phyloP scores from a whole-genome alignment of 2,329 filamentous ascomycete genomes.

The Byssochlamys sp. region DNA sequence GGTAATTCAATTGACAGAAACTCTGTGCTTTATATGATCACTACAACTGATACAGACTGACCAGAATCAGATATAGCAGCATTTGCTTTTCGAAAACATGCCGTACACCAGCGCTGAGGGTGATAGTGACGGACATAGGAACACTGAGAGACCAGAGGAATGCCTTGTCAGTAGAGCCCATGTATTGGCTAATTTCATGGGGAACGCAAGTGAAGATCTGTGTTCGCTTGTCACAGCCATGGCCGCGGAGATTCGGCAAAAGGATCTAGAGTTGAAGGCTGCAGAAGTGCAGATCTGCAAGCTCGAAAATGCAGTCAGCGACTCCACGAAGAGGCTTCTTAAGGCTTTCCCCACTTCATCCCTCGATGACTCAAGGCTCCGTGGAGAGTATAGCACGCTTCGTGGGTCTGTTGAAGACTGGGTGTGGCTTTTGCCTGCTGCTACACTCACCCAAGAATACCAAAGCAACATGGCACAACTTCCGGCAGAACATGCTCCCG shows the following conservation, averaged over 20 bases:
- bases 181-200: not conserved
- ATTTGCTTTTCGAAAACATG: not conserved
- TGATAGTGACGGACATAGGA: not conserved
- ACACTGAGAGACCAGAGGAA: not conserved
- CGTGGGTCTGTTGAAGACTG: not conserved
- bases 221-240: not conserved
- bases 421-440: not conserved
- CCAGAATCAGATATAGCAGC: not conserved
- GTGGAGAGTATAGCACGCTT: not conserved
- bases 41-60: not conserved
- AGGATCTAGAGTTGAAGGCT: not conserved
- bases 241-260: not conserved
- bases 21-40: not conserved
- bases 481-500: not conserved
- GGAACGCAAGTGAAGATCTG: not conserved
- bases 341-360: not conserved
- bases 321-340: not conserved
- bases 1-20: not conserved
- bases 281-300: not conserved
- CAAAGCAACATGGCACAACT: not conserved
- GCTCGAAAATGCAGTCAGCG: not conserved
- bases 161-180: not conserved
- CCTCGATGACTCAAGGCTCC: not conserved
- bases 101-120: not conserved
- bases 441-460: not conserved